Evolutionary conservation across 2,329 filamentous ascomycete species (phyloP), one percentile per base, ranked within the genome.

Genomic region (Apiospora malaysiana): DNA sequence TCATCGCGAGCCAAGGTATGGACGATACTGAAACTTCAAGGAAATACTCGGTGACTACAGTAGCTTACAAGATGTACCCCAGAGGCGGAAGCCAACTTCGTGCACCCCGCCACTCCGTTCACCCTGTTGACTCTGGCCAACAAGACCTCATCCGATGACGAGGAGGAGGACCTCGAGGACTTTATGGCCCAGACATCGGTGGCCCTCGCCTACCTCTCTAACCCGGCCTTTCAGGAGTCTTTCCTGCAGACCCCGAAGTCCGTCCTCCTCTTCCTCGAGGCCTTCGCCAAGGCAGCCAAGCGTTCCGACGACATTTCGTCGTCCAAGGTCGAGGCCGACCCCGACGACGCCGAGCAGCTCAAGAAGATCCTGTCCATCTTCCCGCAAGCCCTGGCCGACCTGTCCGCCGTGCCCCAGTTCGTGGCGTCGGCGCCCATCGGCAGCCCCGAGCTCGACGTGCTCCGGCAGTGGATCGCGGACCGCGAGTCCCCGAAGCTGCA

Each of bases 121-220:
- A 75, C 84, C 37, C 84, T 92, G 4, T 80, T 92, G 7, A 80
- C 76, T 8, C 79, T 90, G 27, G 88, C 88, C 9, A 79, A 80
- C 0, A 80, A 80, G 27, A 77, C 81, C 1, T 77, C 82, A 0
- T 77, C 79, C 10, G 25, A 37, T 5, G 42, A 40, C 46, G 45
- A 49, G 16, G 79, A 80, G 1, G 79, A 83, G 40, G 87, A 90
- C 63, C 77, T 85, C 12, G 88, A 90, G 21, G 86, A 88, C 73
- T 90, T 90, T 74, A 79, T 86, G 49, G 80, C 83, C 4, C 81
- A 89, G 18, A 81, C 84, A 4, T 85, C 87, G 1, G 85, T 87
- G 0, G 87, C 88, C 1, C 81, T 88, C 1, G 82, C 85, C 12
- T 91, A 91, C 74, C 84, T 92, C 14, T 83, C 87, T 37, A 82